phyloP scores from a whole-genome alignment of 352 stramenopile genomes.

The Phytophthora palmivora region DNA sequence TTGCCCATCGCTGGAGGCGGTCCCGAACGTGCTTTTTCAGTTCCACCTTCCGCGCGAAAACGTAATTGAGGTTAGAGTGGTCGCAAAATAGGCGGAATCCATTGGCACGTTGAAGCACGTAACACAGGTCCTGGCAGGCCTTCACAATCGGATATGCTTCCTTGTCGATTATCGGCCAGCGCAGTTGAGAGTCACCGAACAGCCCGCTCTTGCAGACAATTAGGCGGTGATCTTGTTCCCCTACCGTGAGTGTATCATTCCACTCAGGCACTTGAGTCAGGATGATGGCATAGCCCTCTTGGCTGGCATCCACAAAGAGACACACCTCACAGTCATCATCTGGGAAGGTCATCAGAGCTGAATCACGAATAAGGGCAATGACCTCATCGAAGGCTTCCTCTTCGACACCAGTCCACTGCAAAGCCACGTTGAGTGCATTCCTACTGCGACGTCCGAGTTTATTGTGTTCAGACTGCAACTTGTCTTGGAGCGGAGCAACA shows the following conservation, averaged over 20 bases:
- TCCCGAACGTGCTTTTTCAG: constrained; percentile 20
- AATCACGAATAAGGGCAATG: too few relatives aligned
- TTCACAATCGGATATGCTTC: constrained; percentile 28
- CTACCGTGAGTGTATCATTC: neutral
- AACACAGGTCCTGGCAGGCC: constrained; percentile 15
- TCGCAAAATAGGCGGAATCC: constrained; percentile 36
- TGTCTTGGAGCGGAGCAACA: constrained; percentile 10
- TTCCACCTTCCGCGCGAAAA: constrained; percentile 20
- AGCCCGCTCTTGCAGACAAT: constrained; percentile 15
- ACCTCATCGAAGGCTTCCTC: neutral
- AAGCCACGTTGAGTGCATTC: constrained; percentile 13
- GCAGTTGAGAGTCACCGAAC: constrained; percentile 4
- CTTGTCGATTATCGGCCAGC: constrained; percentile 33
- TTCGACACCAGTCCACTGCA: neutral
- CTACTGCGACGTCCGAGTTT: too few relatives aligned
- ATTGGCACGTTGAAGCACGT: constrained; percentile 17
- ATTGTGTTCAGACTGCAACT: too few relatives aligned
- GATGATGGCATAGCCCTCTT: too few relatives aligned
- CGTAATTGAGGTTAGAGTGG: constrained; percentile 29
- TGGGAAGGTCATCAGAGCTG: constrained; percentile 5
- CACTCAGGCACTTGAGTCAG: too few relatives aligned
- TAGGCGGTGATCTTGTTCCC: constrained; percentile 18
- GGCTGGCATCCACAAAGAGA: too few relatives aligned
- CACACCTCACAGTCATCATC: too few relatives aligned
- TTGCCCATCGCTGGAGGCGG: constrained; percentile 22